Conservation (phyloP, 2,329 filamentous ascomycete genomes). For the Hyphodiscus sp. region DNA sequence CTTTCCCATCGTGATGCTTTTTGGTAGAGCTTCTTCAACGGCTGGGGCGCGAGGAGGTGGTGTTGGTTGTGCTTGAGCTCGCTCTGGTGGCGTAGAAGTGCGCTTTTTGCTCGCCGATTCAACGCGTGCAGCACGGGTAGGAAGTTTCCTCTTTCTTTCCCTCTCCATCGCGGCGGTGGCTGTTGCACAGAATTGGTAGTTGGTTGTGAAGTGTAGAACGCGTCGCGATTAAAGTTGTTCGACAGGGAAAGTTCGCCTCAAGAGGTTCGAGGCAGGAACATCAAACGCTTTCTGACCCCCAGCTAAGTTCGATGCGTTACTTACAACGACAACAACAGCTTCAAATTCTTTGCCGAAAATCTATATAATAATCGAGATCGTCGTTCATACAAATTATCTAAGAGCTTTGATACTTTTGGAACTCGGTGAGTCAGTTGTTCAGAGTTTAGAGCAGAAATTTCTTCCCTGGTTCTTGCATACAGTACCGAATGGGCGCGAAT, state of each 20-base stretch:
- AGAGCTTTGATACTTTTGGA: neutral
- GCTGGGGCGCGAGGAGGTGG: slow-evolving; percentile 32
- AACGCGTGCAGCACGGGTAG: slow-evolving; percentile 53
- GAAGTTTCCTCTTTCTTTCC: slow-evolving; percentile 60
- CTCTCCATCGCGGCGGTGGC: slow-evolving; percentile 46
- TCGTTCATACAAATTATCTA: neutral
- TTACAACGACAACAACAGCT: slow-evolving; percentile 2
- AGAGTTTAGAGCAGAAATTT: neutral
- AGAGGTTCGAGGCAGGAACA: neutral
- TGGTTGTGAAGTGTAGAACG: slow-evolving; percentile 16
- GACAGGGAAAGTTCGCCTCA: neutral
- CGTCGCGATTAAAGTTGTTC: slow-evolving; percentile 15
- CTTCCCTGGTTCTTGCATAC: neutral
- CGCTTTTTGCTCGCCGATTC: slow-evolving; percentile 56
- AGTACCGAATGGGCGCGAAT: neutral
- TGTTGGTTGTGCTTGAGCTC: slow-evolving; percentile 39
- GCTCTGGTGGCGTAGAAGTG: slow-evolving; percentile 47
- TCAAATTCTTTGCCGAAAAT: neutral
- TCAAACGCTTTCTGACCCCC: neutral
- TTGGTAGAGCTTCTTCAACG: slow-evolving; percentile 46
- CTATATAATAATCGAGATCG: neutral
- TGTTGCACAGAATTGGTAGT: slow-evolving; percentile 6
- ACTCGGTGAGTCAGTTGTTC: neutral
- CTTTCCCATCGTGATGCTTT: slow-evolving; percentile 55
- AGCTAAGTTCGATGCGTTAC: slow-evolving; percentile 2